Base-by-base conservation (phyloP, 2,329 filamentous ascomycete genomes). In the Cercospora sp. region DNA sequence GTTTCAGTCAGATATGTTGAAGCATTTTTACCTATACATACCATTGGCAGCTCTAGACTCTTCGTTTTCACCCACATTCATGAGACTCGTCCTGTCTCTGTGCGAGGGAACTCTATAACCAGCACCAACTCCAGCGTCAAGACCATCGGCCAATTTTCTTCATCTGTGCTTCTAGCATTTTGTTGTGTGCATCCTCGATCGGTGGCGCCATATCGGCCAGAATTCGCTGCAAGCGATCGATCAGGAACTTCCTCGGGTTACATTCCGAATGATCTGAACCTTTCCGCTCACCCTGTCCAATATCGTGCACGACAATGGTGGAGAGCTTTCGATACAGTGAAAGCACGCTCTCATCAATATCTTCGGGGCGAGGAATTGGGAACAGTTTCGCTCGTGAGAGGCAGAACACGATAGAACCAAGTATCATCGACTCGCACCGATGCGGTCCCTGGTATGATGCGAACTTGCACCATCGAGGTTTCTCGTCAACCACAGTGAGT, bases 361-460 rank as follows among this genome's bases (percentile, higher is more conserved):
- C 40, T 5, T 59, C 53, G 4, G 40, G n/a, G 8, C 55, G 28
- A 12, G 68, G 68, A 13, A 71, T 45, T 2, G 78, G 78, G 78
- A 77, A 80, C 3, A 79, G 73, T 6, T 74, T 73, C 3, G 77
- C 77, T 26, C 77, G 68, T 10, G 74, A 73, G 5, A 79, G 75
- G 58, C 78, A 79, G 60, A 79, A 79, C 0, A 75, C 77, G 65
- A 79, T 73, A 1, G 78, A 79, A 7, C 78, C 77, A 0, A 80
- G 71, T 8, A 80, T 79, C 77, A 79, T 80, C 23, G 77, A 80
- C 42, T 80, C 79, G 66, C 78, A 80, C 8, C 75, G 71, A 60
- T 79, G 78, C 5, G 73, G 77, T 0, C 77, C 78, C 76, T 79
- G 78, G 71, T 74, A 80, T 3, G 73, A 71, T 1, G 78, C 78